Conservation (phyloP, 2,329 filamentous ascomycete genomes). For the Trichoderma afroharzianum region DNA sequence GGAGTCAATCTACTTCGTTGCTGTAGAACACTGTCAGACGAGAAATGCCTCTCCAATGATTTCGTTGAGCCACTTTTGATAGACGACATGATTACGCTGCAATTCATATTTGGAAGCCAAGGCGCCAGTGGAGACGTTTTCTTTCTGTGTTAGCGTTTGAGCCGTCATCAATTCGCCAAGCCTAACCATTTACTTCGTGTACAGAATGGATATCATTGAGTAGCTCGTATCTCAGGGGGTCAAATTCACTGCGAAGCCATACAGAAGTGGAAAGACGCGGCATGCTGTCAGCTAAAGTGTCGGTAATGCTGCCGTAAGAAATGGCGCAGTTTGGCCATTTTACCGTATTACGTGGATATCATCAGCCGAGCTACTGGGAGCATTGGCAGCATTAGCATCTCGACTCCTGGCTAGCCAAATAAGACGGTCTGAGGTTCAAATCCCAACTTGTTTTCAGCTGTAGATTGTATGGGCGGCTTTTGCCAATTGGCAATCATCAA, state of each 20-base stretch:
- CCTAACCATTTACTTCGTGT: neutral
- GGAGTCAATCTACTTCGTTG: neutral
- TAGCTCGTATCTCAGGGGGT: neutral
- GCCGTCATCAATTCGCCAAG: neutral
- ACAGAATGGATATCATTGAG: neutral
- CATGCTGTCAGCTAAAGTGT: neutral
- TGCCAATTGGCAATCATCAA: neutral
- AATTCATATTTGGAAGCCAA: neutral
- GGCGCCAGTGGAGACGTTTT: too few species aligned
- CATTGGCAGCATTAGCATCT: neutral
- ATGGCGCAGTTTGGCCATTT: neutral
- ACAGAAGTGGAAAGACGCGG: neutral
- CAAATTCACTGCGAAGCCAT: neutral
- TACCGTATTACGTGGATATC: neutral
- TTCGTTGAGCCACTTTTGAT: neutral
- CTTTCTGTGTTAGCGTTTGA: neutral
- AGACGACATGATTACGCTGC: neutral
- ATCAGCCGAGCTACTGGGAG: neutral
- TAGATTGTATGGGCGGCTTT: neutral
- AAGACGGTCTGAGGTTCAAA: neutral
- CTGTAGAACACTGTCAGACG: neutral
- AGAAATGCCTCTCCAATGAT: neutral
- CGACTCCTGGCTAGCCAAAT: neutral
- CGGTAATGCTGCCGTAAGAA: neutral
- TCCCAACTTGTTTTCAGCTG: neutral